These are phyloP conservation scores for Exophiala bonariae DNA, from an alignment of 2,329 filamentous ascomycete genomes.

Conservation along the genomic window DNA sequence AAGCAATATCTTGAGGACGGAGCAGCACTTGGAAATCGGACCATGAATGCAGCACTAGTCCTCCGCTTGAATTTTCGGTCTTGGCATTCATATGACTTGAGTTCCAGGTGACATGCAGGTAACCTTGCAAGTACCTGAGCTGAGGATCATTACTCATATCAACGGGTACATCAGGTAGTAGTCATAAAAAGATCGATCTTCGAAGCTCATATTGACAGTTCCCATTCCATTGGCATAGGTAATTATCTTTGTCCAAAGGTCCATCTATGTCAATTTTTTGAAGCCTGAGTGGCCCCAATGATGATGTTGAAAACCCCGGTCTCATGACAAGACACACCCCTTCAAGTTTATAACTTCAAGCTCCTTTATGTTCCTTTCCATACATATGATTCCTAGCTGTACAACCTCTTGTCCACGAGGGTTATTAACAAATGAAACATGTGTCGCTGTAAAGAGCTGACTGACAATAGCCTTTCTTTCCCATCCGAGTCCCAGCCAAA, in stretches of 20 bases:
- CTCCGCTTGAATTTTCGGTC: no score
- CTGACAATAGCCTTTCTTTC: slow-evolving; percentile 18
- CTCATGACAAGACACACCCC: no score
- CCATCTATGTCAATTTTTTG: slow-evolving; percentile 2
- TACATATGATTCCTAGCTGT: slow-evolving; percentile 26
- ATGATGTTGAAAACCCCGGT: no score
- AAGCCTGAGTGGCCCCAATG: neutral
- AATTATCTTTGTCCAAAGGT: slow-evolving; percentile 2
- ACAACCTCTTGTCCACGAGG: slow-evolving; percentile 20
- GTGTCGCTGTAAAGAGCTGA: slow-evolving; percentile 23
- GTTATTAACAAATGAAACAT: slow-evolving; percentile 25
- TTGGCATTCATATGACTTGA: no score
- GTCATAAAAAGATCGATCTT: neutral
- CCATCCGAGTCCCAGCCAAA: slow-evolving; percentile 9
- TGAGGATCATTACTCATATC: no score
- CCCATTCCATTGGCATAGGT: neutral
- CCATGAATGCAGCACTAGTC: no score
- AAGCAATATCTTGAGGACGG: no score
- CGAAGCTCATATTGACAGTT: neutral
- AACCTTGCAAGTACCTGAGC: no score
- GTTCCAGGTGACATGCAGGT: no score
- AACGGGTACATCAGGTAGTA: no score
- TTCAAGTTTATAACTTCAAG: no score
- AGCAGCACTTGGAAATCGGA: no score
- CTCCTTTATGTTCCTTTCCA: slow-evolving; percentile 16